Conservation (phyloP, 2,329 filamentous ascomycete species). For the Macrophomina pseudophaseolina region DNA sequence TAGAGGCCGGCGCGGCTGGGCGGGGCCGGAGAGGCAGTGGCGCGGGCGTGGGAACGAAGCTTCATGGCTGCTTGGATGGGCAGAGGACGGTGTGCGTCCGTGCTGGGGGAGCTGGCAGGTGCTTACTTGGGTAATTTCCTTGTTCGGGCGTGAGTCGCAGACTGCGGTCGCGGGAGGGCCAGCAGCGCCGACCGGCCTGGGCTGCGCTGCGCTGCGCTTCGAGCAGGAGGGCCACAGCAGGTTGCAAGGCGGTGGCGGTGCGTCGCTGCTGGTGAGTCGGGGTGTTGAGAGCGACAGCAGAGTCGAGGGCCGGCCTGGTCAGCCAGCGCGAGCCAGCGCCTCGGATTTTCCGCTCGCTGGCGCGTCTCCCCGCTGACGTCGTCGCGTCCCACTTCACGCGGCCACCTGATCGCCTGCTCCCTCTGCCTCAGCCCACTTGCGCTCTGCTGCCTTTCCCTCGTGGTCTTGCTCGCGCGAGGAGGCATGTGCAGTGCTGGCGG, state of each 20-base stretch:
- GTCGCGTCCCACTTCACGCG: too few relatives aligned
- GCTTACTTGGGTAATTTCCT: not conserved
- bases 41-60: not conserved
- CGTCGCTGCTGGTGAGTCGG: not conserved
- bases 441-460: too few relatives aligned
- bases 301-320: too few relatives aligned
- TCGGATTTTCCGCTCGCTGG: not conserved
- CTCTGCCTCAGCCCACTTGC: not conserved
- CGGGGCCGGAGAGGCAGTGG: not conserved
- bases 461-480: too few relatives aligned
- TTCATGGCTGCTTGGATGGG: not conserved
- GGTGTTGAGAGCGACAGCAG: too few relatives aligned
- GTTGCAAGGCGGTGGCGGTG: not conserved
- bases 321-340: not conserved
- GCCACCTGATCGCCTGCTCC: too few relatives aligned
- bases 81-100: not conserved
- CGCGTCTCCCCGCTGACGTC: too few relatives aligned
- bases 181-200: not conserved
- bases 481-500: too few relatives aligned
- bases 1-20: not conserved
- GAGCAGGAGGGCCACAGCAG: not conserved
- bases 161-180: not conserved
- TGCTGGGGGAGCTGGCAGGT: not conserved
- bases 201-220: too few relatives aligned
- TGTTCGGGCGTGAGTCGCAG: not conserved